Base-by-base conservation (phyloP, 805 yeast genomes). In the Sugiyamaella qingdaonensis region DNA sequence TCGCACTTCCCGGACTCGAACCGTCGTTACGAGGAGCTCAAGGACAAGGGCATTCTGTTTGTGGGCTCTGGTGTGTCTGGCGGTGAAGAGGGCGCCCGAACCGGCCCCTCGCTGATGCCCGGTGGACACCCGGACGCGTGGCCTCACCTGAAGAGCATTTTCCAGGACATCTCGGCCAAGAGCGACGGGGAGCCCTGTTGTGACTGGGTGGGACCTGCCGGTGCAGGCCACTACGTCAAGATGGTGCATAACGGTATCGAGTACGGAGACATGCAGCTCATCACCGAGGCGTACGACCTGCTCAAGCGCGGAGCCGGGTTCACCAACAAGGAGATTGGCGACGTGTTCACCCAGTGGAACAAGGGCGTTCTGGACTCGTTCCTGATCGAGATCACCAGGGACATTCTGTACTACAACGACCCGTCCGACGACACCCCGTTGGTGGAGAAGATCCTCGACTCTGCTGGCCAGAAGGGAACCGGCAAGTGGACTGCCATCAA, bases 221-320 rank as follows among this genome's bases (percentile, higher is more conserved):
- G 99, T 74, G 84, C 98, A 46, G 99, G 99, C 68, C 99, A 92
- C 77, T 92, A 86, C 77, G 98, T 92, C 71, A 92, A 92, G 81
- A 94, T 94, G 99, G 98, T 94, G 61, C 99, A 92, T 82, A 92
- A 92, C 74, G 99, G 99, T 87, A 92, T 92, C 66, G 99, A 92
- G 78, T 92, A 92, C 75, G 99, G 98, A 82, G 99, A 92, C 77
- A 92, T 92, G 99, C 99, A 92, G 79, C 82, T 92, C 80, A 92
- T 92, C 72, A 85, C 92, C 75, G 99, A 92, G 80, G 97, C 97
- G 61, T 92, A 92, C 77, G 97, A 91, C 73, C 78, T 92, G 72
- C 78, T 92, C 85, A 92, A 89, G 82, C 83, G 97, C 74, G 84
- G 88, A 65, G 96, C 95, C 72, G 88, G 90, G 61, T 81, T 94